phyloP scores from a whole-genome alignment of 2,329 filamentous ascomycete species.

The Fusarium acutatum region DNA sequence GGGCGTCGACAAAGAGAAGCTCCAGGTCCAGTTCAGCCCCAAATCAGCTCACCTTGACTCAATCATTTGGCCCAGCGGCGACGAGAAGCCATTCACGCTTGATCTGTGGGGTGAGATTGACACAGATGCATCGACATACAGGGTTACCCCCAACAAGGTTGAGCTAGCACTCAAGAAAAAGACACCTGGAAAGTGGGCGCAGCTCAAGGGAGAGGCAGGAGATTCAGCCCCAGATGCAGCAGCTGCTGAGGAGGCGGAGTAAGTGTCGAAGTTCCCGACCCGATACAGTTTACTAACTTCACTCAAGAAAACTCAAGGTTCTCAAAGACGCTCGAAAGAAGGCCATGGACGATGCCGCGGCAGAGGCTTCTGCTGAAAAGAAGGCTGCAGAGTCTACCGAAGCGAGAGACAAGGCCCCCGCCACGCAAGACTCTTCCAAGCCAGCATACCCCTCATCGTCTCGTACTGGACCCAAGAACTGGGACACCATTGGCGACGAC shows the following conservation, averaged over 20 bases:
- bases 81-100: constrained; percentile 69
- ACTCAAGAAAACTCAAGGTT: constrained; percentile 17
- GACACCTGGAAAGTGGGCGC: constrained; percentile 73
- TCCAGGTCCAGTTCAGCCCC: constrained; percentile 49
- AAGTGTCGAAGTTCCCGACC: background rate
- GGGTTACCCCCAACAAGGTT: constrained; percentile 79
- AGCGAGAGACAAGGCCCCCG: constrained; percentile 12
- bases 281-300: background rate
- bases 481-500: constrained; percentile 77
- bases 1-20: constrained; percentile 50
- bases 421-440: background rate
- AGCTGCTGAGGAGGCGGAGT: constrained; percentile 29
- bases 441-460: constrained; percentile 85
- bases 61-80: constrained; percentile 55
- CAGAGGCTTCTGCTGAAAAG: background rate
- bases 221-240: background rate
- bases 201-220: constrained; percentile 31
- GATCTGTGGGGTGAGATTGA: constrained; percentile 74
- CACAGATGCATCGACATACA: constrained; percentile 65
- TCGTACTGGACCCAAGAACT: constrained; percentile 83
- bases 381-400: background rate
- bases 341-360: constrained; percentile 19
- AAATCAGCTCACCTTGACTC: constrained; percentile 41
- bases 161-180: constrained; percentile 79
- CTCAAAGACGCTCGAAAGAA: constrained; percentile 37